These are phyloP conservation scores for Datura wrightii DNA, from an alignment of 257 asterid genomes.

Conservation along the genomic window DNA sequence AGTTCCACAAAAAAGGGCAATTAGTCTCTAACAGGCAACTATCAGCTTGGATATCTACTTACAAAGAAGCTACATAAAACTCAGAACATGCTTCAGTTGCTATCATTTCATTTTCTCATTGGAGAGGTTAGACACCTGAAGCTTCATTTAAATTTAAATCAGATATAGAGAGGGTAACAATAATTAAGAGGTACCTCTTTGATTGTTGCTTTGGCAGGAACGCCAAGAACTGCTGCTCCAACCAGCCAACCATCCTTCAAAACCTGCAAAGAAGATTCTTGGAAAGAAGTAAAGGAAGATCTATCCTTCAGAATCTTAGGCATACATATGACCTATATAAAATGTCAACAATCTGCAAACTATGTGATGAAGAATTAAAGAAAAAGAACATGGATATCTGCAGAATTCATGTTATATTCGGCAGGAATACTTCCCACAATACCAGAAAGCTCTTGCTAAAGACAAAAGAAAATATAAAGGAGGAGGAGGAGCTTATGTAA, in stretches of 20 bases:
- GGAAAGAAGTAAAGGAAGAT: constrained; percentile 1
- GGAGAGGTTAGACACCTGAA: constrained; percentile 11
- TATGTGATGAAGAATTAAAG: neutral
- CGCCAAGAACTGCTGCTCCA: constrained; percentile 99
- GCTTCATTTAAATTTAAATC: neutral
- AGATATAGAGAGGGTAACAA: neutral
- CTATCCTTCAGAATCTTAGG: constrained; percentile 23
- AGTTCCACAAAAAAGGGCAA: constrained; percentile 16
- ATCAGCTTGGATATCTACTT: constrained; percentile 6
- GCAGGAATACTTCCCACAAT: constrained; percentile 15
- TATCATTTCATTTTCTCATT: neutral
- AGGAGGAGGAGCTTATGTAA: constrained; percentile 1
- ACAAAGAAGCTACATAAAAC: neutral
- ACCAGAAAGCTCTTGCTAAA: neutral
- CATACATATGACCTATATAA: neutral
- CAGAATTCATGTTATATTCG: neutral
- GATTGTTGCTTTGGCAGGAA: constrained; percentile 96
- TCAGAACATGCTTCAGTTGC: neutral
- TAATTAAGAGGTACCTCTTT: constrained; percentile 65
- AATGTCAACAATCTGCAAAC: constrained; percentile 5
- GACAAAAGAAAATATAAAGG: neutral
- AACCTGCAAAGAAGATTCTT: constrained; percentile 59
- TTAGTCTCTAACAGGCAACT: constrained; percentile 10
- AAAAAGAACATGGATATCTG: neutral
- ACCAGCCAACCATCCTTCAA: constrained; percentile 76